Evolutionary conservation across 2,329 filamentous ascomycete species (phyloP), one percentile per base, ranked within the genome.

Genomic region (Aspergillus sp.): DNA sequence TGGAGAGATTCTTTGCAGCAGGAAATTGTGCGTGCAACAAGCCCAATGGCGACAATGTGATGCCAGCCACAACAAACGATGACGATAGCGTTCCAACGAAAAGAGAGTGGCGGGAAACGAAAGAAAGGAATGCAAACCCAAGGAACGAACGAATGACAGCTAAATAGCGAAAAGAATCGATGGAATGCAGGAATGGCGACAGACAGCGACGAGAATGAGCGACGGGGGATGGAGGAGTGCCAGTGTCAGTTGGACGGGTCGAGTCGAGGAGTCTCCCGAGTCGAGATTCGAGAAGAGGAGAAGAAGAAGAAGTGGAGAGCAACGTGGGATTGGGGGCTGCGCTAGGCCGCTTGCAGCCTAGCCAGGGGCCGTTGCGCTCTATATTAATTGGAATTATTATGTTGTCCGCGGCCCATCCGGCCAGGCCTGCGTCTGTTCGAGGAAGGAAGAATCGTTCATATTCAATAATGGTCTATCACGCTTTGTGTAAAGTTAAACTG

Each of bases 281-380:
- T 30, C 27, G 27, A 56, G 54, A 56, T 42, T 41, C 30, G 47
- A 48, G n/a, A 42, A 57, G 27, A 53, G 52, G 49, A 54, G 52
- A 45, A 45, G 39, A 45, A 45, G 39, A 49, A n/a, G 17, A 13
- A 33, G 54, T 50, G 30, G 48, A 42, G 34, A 24, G 19, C 27
- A 60, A 58, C 60, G 57, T 60, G 57, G 57, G 37, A 17, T n/a
- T 52, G 59, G 46, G 45, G 39, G 40, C n/a, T 13, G 37, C 34
- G 42, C 49, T 55, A 57, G 27, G 3, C 54, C 22, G 11, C 3
- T 54, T 51, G n/a, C 3, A 46, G 55, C 19, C 47, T 64, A 64
- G 62, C 57, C 62, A 64, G 62, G 62, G 62, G 60, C 12, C 33
- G 17, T n/a, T 42, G 20, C 20, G 15, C 37, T 5, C 37, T 12